A percentile compares a stretch with the other conserved stretches of the same genome.
Evolutionary conservation across 305 asterid genomes (phyloP).

Genomic region (Solanum hybrid): DNA sequence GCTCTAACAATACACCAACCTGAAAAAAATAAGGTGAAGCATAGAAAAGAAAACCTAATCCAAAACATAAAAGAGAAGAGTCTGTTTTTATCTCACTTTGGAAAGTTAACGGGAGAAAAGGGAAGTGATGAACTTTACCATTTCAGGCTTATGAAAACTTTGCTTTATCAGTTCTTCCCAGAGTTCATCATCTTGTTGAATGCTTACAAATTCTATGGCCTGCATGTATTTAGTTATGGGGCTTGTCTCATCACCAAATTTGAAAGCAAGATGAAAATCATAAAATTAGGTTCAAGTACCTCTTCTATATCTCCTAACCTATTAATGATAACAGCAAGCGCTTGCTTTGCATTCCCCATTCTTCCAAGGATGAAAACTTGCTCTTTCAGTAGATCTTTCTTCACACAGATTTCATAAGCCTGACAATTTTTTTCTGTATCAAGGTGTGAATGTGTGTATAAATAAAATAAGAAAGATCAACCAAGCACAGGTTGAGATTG

Average conservation of each 20-base stretch:
- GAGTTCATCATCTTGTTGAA: constrained; percentile 96
- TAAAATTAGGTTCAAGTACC: constrained; percentile 27
- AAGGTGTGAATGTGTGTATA: constrained; percentile 1
- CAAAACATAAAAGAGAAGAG: background rate
- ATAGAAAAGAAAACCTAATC: background rate
- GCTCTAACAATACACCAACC: constrained; percentile 94
- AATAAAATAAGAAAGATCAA: constrained; percentile 1
- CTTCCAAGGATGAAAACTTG: constrained; percentile 97
- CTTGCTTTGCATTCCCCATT: constrained; percentile 90
- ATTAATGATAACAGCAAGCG: constrained; percentile 82
- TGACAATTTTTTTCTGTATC: constrained; percentile 15
- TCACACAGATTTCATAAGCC: constrained; percentile 88
- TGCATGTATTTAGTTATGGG: constrained; percentile 24
- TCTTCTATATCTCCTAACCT: constrained; percentile 83
- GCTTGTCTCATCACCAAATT: constrained; percentile 8
- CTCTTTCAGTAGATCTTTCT: constrained; percentile 62
- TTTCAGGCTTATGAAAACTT: constrained; percentile 90
- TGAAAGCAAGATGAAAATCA: background rate
- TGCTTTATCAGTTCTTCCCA: constrained; percentile 96
- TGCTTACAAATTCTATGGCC: constrained; percentile 94
- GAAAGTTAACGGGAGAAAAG: background rate
- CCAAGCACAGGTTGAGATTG: constrained; percentile 2
- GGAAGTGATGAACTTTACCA: constrained; percentile 39
- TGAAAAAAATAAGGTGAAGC: constrained; percentile 22
- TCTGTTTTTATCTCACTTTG: background rate